A percentile compares a stretch with the other conserved stretches of the same genome.
phyloP scores from a whole-genome alignment of 441 rosid species.

The Macaranga tanarius region DNA sequence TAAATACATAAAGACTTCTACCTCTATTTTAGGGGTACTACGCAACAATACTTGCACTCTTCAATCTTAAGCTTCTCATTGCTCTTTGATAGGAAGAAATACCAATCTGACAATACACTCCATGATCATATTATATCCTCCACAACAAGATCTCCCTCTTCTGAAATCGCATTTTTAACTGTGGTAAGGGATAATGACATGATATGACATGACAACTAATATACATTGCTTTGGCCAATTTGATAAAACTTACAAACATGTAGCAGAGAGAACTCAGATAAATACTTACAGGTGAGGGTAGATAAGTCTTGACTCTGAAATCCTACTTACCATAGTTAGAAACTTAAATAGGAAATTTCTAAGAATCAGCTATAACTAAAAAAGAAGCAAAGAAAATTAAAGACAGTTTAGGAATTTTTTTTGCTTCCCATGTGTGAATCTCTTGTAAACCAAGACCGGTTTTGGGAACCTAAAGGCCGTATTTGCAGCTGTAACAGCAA shows the following conservation, averaged over 20 bases:
- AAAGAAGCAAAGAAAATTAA: too few relatives aligned
- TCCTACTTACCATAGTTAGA: too few relatives aligned
- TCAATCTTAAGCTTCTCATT: not conserved
- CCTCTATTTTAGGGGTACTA: not conserved
- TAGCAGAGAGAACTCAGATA: too few relatives aligned
- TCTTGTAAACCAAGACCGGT: too few relatives aligned
- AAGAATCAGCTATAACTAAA: too few relatives aligned
- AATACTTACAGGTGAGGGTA: too few relatives aligned
- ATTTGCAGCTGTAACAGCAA: too few relatives aligned
- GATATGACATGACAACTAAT: not conserved
- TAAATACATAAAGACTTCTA: not conserved
- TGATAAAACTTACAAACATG: not conserved
- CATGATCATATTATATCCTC: not conserved
- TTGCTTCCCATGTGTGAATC: too few relatives aligned
- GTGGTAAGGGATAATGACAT: not conserved
- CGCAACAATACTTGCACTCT: not conserved
- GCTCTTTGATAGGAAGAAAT: not conserved
- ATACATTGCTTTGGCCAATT: slow-evolving; percentile 1
- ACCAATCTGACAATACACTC: not conserved
- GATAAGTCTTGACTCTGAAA: too few relatives aligned
- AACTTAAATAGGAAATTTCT: too few relatives aligned
- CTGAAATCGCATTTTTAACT: not conserved
- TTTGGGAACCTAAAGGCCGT: too few relatives aligned
- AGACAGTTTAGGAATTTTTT: too few relatives aligned
- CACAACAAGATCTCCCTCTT: not conserved